These are phyloP conservation scores for Pogostemon cablin DNA, from an alignment of 257 asterid genomes.

Conservation along the genomic window DNA sequence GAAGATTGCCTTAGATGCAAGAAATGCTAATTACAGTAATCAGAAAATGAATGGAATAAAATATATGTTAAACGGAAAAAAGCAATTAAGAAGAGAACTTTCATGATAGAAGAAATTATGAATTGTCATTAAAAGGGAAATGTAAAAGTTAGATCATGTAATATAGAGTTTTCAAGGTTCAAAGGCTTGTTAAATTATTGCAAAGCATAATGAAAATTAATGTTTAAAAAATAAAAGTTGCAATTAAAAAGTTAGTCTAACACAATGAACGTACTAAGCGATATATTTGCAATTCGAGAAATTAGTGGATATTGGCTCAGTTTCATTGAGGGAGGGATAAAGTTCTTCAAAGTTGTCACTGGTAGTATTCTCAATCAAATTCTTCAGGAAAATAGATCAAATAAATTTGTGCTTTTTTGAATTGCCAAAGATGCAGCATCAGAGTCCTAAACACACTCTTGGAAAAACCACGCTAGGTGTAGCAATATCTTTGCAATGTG, in stretches of 20 bases:
- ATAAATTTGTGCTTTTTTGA: slow-evolving; percentile 70
- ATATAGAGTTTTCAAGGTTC: too few relatives aligned
- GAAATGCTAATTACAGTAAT: too few relatives aligned
- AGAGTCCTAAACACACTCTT: slow-evolving; percentile 73
- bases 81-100: too few relatives aligned
- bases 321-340: slow-evolving; percentile 62
- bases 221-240: too few relatives aligned
- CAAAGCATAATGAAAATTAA: too few relatives aligned
- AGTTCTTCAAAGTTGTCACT: slow-evolving; percentile 80
- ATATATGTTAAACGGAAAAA: too few relatives aligned
- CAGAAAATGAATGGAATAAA: too few relatives aligned
- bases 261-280: slow-evolving; percentile 5
- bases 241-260: not conserved
- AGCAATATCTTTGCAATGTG: slow-evolving; percentile 87
- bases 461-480: slow-evolving; percentile 72
- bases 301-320: slow-evolving; percentile 60
- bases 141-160: too few relatives aligned
- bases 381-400: slow-evolving; percentile 86
- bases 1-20: too few relatives aligned
- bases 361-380: slow-evolving; percentile 69
- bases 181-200: too few relatives aligned
- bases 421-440: slow-evolving; percentile 56
- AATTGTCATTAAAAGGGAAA: too few relatives aligned
- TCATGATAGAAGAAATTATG: too few relatives aligned
- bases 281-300: slow-evolving; percentile 36